Base-by-base conservation (phyloP, 768 basidiomycete genomes). In the Coprinopsis strossmayeri region DNA sequence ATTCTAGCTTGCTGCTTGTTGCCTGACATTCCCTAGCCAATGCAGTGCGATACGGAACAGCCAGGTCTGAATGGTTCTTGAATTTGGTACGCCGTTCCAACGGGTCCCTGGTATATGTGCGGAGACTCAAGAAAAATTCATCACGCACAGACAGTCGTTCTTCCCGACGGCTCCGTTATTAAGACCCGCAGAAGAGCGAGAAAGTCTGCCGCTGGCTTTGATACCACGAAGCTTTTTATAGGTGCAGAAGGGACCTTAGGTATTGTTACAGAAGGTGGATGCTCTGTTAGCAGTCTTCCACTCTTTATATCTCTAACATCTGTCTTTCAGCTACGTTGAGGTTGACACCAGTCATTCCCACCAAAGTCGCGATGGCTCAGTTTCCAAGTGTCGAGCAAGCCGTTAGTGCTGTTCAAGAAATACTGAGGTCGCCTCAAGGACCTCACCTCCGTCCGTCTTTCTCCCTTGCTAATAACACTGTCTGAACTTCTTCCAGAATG, bases 191-290 rank as follows among this genome's bases (percentile, higher is more conserved):
- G 76, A 48, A 69, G 86, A 38, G 82, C 86, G 18, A 72, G 89
- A 41, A 94, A 96, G 61, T 91, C 88, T 2, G 78, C 91, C 0
- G 87, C 89, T 0, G 92, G 92, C 0, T 93, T 87, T 58, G 92
- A 94, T 58, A 74, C 78, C 1, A 92, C 88, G 0, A 93, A 93
- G 61, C 64, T 92, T 2, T 92, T 93, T 66, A 86, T 93, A 41
- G 91, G 91, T 3, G 88, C 89, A 2, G 91, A 93, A 63, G 91
- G 91, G 4, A 94, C 91, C 0, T 63, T 93, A 38, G 91, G 91
- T 2, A 86, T 94, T 54, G 80, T 94, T n/a, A 91, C 88, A 0
- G 91, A 93, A 69, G 84, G 86, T 77, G 46, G 41, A 56, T 45
- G 5, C 18, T 17, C 30, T 26, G 17, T n/a, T n/a, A 40, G 28